Conservation (phyloP, 345 rosid species). For the Reutealis trisperma region DNA sequence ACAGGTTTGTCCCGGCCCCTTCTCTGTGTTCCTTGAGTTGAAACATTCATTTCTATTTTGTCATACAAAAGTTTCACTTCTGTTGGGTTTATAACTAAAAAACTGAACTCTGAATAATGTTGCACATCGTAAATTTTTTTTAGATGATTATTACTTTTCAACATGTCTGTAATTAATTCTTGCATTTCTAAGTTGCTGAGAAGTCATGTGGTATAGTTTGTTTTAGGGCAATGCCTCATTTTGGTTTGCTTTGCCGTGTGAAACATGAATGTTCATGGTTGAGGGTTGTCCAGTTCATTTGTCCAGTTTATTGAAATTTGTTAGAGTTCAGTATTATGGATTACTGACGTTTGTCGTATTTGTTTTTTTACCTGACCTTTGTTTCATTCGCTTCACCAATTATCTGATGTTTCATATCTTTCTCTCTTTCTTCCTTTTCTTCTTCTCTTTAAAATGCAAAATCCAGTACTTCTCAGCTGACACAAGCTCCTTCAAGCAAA, state of each 20-base stretch:
- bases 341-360: background rate
- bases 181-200: background rate
- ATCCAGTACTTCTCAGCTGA: constrained; percentile 52
- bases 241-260: background rate
- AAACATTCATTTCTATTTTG: background rate
- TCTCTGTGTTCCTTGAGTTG: background rate
- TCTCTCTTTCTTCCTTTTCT: background rate
- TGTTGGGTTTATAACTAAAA: background rate
- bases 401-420: background rate
- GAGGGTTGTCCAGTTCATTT: background rate
- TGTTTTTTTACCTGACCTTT: background rate
- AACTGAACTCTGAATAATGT: background rate
- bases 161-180: background rate
- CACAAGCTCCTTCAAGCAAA: constrained; percentile 64
- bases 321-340: background rate
- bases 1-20: constrained; percentile 43
- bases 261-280: background rate
- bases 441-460: constrained; percentile 3
- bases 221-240: background rate
- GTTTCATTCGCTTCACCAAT: background rate
- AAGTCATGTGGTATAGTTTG: background rate
- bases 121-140: background rate
- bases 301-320: background rate
- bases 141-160: background rate
- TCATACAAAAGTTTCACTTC: background rate